Evolutionary conservation across 2,329 filamentous ascomycete species (phyloP).

Genomic region (Xylariaceae sp.): DNA sequence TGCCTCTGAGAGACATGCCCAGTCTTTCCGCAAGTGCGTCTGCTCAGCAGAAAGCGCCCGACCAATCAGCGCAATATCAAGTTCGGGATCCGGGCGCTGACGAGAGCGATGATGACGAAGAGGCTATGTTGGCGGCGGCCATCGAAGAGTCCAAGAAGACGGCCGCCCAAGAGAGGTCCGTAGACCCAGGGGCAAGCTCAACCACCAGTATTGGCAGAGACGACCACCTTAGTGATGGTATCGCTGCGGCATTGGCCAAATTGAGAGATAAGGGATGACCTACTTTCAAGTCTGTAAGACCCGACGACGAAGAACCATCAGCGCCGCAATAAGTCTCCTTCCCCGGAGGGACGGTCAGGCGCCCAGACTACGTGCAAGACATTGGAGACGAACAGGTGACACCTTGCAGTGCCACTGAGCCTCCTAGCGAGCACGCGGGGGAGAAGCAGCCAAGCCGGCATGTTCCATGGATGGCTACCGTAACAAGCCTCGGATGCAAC

Average conservation of each 20-base stretch:
- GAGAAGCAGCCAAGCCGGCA: too few species aligned
- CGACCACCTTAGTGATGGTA: constrained; percentile 45
- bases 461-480: too few species aligned
- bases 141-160: constrained; percentile 39
- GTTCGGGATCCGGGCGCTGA: constrained; percentile 31
- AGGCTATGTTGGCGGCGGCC: constrained; percentile 41
- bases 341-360: too few species aligned
- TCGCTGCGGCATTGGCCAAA: constrained; percentile 54
- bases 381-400: too few species aligned
- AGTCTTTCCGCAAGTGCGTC: constrained; percentile 17
- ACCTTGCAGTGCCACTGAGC: too few species aligned
- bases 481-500: too few species aligned
- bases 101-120: constrained; percentile 39
- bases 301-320: too few species aligned
- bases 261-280: constrained; percentile 40
- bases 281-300: too few species aligned
- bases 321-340: too few species aligned
- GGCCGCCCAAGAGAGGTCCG: constrained; percentile 21
- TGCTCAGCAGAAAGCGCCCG: constrained; percentile 6
- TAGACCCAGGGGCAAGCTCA: constrained; percentile 8
- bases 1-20: constrained; percentile 34
- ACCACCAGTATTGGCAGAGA: constrained; percentile 20
- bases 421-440: too few species aligned
- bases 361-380: too few species aligned
- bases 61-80: constrained; percentile 24